A percentile compares a stretch with the other conserved stretches of the same genome.
These are phyloP conservation scores for Paxillus ammoniavirescens DNA, from an alignment of 768 basidiomycete genomes.

Conservation along the genomic window DNA sequence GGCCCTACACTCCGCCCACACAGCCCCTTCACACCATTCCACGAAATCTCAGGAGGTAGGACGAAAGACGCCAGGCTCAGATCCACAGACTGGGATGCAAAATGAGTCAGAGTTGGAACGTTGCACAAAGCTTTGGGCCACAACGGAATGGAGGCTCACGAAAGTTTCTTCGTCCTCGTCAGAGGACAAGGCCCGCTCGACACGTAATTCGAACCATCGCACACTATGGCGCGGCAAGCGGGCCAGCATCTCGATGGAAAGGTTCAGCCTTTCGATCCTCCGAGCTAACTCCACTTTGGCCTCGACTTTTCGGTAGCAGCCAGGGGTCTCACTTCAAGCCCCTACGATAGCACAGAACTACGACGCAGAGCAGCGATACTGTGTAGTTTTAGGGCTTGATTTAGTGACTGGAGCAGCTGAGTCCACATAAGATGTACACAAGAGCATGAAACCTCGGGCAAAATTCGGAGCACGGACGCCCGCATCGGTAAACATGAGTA, in stretches of 20 bases:
- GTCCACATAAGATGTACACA: not conserved
- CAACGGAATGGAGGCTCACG: constrained; percentile 7
- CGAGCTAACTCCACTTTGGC: not conserved
- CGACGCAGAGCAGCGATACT: not conserved
- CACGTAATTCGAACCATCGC: constrained; percentile 10
- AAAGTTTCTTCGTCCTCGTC: constrained; percentile 4
- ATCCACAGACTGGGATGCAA: constrained; percentile 10
- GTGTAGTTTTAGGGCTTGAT: not conserved
- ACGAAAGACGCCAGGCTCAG: constrained; percentile 10
- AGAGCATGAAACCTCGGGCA: no score
- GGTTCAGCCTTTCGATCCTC: not conserved
- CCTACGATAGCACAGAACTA: not conserved
- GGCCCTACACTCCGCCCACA: constrained; percentile 33
- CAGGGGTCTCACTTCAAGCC: not conserved
- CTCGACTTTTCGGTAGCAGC: not conserved
- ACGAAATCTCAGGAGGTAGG: constrained; percentile 14
- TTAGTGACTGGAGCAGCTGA: not conserved
- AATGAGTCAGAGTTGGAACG: not conserved
- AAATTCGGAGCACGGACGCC: not conserved
- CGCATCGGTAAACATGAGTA: not conserved
- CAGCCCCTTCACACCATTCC: constrained; percentile 27
- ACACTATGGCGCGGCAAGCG: constrained; percentile 8
- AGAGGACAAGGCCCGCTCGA: constrained; percentile 5
- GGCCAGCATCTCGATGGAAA: constrained; percentile 5
- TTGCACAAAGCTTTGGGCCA: not conserved